Conservation (phyloP, 192 early-diverging fungal species). For the Phlyctochytrium planicorne region DNA sequence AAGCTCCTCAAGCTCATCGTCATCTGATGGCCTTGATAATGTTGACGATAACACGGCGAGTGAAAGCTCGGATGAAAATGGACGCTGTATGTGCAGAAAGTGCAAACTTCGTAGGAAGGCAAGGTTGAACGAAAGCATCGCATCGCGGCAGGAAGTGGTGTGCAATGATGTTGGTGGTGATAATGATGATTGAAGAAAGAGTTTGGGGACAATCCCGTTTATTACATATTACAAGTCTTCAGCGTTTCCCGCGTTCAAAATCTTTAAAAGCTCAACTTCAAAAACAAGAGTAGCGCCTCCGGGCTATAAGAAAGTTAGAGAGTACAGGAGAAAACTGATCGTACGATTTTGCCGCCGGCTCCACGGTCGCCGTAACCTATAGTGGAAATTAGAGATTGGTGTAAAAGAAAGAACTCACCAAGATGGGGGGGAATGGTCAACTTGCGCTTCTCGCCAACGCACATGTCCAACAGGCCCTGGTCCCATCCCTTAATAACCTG, state of each 20-base stretch:
- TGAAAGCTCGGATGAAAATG: slow-evolving; percentile 33
- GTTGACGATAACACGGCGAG: slow-evolving; percentile 22
- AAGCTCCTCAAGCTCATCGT: slow-evolving; percentile 3
- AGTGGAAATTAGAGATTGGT: slow-evolving; percentile 17
- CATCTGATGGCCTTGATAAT: slow-evolving; percentile 8
- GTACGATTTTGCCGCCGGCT: slow-evolving; percentile 26
- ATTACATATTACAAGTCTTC: neutral
- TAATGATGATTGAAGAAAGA: neutral
- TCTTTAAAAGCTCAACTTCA: slow-evolving; percentile 72
- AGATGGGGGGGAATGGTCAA: slow-evolving; percentile 70
- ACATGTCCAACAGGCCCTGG: slow-evolving; percentile 71
- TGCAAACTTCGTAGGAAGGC: slow-evolving; percentile 56
- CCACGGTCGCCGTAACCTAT: slow-evolving; percentile 53
- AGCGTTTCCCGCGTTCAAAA: slow-evolving; percentile 31
- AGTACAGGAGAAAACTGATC: slow-evolving; percentile 1
- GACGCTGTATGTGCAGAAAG: slow-evolving; percentile 56
- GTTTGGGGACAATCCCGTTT: no score
- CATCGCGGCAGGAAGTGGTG: neutral
- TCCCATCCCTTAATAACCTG: slow-evolving; percentile 84
- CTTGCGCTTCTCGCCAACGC: slow-evolving; percentile 75
- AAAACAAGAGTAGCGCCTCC: slow-evolving; percentile 68
- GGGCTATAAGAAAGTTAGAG: slow-evolving; percentile 19
- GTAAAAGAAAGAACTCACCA: no score
- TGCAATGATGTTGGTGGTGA: neutral
- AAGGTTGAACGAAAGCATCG: neutral